phyloP scores from a whole-genome alignment of 306 rosid species.

The Parietaria judaica region DNA sequence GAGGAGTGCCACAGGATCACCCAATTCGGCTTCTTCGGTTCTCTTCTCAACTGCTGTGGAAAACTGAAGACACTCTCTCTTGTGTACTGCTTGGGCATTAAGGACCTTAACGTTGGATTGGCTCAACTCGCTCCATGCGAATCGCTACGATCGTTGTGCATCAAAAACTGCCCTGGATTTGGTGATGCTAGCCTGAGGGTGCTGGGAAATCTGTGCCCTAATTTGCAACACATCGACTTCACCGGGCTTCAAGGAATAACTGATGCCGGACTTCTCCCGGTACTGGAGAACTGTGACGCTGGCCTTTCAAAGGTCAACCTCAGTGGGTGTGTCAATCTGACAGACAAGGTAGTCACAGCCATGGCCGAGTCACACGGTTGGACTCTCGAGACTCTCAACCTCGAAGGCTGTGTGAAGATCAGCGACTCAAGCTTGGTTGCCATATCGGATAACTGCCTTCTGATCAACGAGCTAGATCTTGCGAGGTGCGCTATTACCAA shows the following conservation, averaged over 20 bases:
- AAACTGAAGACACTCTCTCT: slow-evolving; percentile 63
- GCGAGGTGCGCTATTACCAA: slow-evolving; percentile 66
- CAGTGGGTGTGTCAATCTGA: slow-evolving; percentile 59
- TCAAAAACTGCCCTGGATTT: slow-evolving; percentile 75
- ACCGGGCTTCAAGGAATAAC: slow-evolving; percentile 63
- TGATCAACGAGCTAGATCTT: slow-evolving; percentile 64
- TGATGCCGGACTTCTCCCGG: slow-evolving; percentile 53
- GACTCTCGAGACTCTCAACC: slow-evolving; percentile 61
- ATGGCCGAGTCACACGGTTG: slow-evolving; percentile 50
- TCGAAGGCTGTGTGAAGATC: slow-evolving; percentile 57
- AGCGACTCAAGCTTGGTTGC: slow-evolving; percentile 53
- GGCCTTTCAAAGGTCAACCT: slow-evolving; percentile 65
- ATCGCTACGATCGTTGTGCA: slow-evolving; percentile 50
- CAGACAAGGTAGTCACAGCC: slow-evolving; percentile 46
- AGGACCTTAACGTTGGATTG: slow-evolving; percentile 38
- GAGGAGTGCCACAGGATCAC: slow-evolving; percentile 93
- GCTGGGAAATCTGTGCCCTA: slow-evolving; percentile 71
- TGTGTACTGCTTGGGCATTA: slow-evolving; percentile 69
- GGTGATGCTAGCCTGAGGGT: slow-evolving; percentile 50
- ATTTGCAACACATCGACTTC: slow-evolving; percentile 57
- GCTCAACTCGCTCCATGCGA: slow-evolving; percentile 35
- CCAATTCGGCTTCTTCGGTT: slow-evolving; percentile 66
- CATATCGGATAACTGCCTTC: slow-evolving; percentile 52
- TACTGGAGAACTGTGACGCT: slow-evolving; percentile 51
- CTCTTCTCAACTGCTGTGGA: slow-evolving; percentile 53